phyloP scores from a whole-genome alignment of 805 yeast species.

The Clavispora carvajalis region DNA sequence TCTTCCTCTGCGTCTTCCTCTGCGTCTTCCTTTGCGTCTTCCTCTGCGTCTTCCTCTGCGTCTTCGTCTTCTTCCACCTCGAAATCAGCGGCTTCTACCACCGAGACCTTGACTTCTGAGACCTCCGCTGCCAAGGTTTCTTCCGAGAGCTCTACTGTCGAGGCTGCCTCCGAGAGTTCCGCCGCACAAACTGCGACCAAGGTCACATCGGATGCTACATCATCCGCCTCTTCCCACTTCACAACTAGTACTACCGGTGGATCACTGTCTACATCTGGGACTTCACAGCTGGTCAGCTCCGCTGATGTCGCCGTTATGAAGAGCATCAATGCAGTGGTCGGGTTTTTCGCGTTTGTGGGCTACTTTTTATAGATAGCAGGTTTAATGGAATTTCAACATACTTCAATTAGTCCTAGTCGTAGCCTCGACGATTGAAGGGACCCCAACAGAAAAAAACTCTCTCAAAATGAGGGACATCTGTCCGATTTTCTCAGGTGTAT shows the following conservation, averaged over 20 bases:
- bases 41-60: constrained; percentile 1
- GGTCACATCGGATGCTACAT: background rate
- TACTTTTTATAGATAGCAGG: background rate
- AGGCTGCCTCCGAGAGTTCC: background rate
- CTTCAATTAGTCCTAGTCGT: no score
- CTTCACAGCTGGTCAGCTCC: background rate
- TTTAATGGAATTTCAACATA: background rate
- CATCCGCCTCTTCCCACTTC: background rate
- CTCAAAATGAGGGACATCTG: no score
- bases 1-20: background rate
- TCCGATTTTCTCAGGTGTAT: no score
- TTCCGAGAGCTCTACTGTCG: background rate
- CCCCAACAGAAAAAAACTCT: no score
- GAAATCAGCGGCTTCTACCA: no score
- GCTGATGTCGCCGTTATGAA: background rate
- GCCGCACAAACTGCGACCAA: no score
- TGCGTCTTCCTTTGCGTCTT: background rate
- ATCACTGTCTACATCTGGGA: background rate
- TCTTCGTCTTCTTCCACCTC: background rate
- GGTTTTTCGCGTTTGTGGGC: background rate
- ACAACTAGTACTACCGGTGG: background rate
- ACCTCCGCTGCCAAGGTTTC: background rate
- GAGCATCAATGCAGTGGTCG: background rate
- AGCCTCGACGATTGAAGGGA: no score
- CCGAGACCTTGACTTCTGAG: no score